Base-by-base conservation (phyloP, 2,329 filamentous ascomycete species). In the Ceratocystis smalleyi region DNA sequence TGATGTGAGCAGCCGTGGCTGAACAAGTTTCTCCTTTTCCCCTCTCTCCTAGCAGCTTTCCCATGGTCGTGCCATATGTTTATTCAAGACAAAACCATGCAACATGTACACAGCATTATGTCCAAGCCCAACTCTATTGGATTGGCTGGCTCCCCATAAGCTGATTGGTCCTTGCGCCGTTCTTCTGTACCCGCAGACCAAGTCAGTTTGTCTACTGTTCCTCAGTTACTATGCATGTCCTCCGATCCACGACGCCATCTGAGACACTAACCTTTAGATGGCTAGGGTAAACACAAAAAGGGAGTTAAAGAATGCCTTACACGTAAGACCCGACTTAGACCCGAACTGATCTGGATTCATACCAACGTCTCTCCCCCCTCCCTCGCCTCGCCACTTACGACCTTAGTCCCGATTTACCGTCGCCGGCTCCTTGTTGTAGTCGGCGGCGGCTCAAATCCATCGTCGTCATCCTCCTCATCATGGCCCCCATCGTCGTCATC, bases 401-500 rank as follows among this genome's bases (percentile, higher is more conserved):
- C 49, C 17, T 27, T n/a, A 1, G 6, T 24, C 57, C 59, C 35
- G n/a, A 19, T 22, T 57, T 27, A 54, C 27, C 61, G 51, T 55
- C 35, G 24, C 27, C 61, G 47, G 15, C 64, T 62, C 57, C 67
- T 43, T 61, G 64, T 59, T 63, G 17, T 57, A 51, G 17, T 15
- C 19, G 47, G 35, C 30, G 64, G 51, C 5, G 80, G 75, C 71
- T 85, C 82, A 71, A 86, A 86, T 0, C 77, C 74, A 71, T 84
- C 81, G 49, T 83, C 81, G 64, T 83, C 81, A 0, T 80, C 82
- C 49, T 86, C 47, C 0, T 51, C 81, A 64, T 83, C 81, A 0
- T 80, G 82, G 47, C 86, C 45, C 4, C n/a, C 84, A 71, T 84
- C 73, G 70, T 83, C 81, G 54, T 84, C 81, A 65, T 83, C 81